These are phyloP conservation scores for Spencermartinsiella ligniputridi DNA, from an alignment of 1,139 yeast genomes.

Conservation along the genomic window DNA sequence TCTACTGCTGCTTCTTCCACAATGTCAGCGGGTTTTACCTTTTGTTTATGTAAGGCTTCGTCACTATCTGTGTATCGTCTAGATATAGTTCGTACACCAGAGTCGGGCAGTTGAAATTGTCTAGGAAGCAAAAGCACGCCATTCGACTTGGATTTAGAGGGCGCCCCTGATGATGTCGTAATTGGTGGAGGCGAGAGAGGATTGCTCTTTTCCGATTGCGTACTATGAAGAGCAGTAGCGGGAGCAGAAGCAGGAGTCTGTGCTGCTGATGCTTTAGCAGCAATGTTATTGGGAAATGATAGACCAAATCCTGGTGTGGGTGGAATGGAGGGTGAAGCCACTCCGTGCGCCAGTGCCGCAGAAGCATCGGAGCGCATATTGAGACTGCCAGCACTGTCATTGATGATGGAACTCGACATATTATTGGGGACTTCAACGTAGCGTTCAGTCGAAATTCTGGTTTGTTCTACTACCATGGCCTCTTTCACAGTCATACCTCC, in stretches of 20 bases:
- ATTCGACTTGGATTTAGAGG: conserved; percentile 15
- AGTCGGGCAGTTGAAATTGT: conserved; percentile 25
- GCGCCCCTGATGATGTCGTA: not conserved
- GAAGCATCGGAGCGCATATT: not conserved
- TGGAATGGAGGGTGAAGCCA: not conserved
- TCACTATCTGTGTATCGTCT: not conserved
- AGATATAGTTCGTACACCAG: not conserved
- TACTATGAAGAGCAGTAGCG: not conserved
- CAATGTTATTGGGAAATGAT: not conserved
- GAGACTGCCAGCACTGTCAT: not conserved
- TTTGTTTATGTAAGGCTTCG: not conserved
- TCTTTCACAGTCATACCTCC: conserved; percentile 65
- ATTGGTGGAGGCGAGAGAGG: conserved; percentile 3
- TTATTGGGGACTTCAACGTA: not conserved
- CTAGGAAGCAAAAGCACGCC: conserved; percentile 30
- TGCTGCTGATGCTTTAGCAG: not conserved
- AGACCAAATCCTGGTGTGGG: not conserved
- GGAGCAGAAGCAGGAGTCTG: not conserved
- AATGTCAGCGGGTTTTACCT: not conserved
- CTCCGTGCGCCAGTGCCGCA: not conserved
- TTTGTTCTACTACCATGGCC: conserved; percentile 48
- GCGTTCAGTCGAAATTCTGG: not conserved
- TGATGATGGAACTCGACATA: not conserved
- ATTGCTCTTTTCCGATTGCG: no score
- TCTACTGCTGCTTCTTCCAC: not conserved